Conservation (phyloP, 2,329 filamentous ascomycete genomes). For the Neofusicoccum sp. region DNA sequence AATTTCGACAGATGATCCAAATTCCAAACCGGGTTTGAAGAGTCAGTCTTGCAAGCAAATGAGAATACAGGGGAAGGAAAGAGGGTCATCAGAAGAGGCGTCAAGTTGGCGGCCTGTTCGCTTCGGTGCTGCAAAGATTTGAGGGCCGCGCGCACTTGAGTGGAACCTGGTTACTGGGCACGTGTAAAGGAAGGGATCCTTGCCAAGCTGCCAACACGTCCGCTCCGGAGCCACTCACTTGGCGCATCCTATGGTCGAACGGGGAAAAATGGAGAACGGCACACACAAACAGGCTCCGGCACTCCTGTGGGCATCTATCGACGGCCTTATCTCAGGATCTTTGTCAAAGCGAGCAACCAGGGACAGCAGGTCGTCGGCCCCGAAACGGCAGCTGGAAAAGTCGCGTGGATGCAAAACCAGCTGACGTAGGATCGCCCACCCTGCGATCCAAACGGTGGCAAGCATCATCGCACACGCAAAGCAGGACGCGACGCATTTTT, state of each 20-base stretch:
- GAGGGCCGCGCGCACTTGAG: neutral
- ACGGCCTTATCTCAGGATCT: neutral
- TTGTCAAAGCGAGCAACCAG: neutral
- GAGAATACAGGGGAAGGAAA: too few relatives aligned
- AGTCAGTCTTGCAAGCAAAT: too few relatives aligned
- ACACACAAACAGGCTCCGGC: neutral
- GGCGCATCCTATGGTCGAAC: slow-evolving; percentile 11
- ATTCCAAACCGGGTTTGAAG: too few relatives aligned
- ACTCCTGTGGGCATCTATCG: slow-evolving; percentile 2
- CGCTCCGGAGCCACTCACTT: neutral
- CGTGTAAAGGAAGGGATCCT: neutral
- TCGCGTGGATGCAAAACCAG: neutral
- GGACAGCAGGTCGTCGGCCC: neutral
- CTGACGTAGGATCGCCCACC: slow-evolving; percentile 5
- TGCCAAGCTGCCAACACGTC: neutral
- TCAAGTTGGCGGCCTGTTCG: too few relatives aligned
- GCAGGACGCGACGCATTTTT: slow-evolving; percentile 2
- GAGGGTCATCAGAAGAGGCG: too few relatives aligned
- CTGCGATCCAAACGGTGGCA: neutral
- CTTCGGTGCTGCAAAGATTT: neutral
- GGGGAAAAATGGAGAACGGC: slow-evolving; percentile 6
- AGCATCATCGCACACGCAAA: neutral
- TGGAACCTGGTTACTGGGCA: slow-evolving; percentile 10
- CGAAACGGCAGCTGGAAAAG: neutral
- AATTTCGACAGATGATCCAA: neutral